Base-by-base conservation (phyloP, 169 alveolate genomes). In the Cystoisospora suis region DNA sequence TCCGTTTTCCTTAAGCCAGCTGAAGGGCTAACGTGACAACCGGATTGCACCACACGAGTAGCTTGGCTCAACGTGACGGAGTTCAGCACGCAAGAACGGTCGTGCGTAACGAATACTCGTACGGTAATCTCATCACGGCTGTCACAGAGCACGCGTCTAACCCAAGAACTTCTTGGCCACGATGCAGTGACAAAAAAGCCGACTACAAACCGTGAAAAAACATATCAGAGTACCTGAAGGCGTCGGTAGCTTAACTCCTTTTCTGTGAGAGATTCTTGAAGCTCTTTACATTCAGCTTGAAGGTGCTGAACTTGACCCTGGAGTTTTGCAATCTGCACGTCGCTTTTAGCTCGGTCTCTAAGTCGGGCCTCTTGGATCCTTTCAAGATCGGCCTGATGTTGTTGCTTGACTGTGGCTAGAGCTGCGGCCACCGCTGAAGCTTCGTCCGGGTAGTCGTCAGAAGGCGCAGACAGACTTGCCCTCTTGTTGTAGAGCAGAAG, bases 261-360 rank as follows among this genome's bases (percentile, higher is more conserved):
- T 53, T 72, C 58, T 4, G 56, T 2, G 3, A 72, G 3, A 23
- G 83, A 12, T n/a, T n/a, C 15, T 53, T 72, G 56, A 6, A 72
- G 56, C 58, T 72, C 20, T 27, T 72, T 46, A 72, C 32, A 0
- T 36, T 72, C 58, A 0, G 46, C 34, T 53, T 72, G 83, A 15
- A 38, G 27, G 32, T 72, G 3, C 27, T 72, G 83, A 34, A 72
- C 58, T 17, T 72, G 56, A 6, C 58, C 32, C 56, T 72, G 83
- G 17, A 38, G 83, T 40, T 72, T 72, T 38, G 53, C 56, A 56
- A 38, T 38, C 27, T 72, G 83, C 3, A 72, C 58, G 56, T 72
- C 83, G 46, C 58, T 40, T 38, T 40, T 34, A 12, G 83, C 83
- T 3, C 83, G 83, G 56, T 72, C 83, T 72, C 45, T 34, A 46